Evolutionary conservation across 2,329 filamentous ascomycete genomes (phyloP), one percentile per base, ranked within the genome.

Genomic region (Celoporthe dispersa): DNA sequence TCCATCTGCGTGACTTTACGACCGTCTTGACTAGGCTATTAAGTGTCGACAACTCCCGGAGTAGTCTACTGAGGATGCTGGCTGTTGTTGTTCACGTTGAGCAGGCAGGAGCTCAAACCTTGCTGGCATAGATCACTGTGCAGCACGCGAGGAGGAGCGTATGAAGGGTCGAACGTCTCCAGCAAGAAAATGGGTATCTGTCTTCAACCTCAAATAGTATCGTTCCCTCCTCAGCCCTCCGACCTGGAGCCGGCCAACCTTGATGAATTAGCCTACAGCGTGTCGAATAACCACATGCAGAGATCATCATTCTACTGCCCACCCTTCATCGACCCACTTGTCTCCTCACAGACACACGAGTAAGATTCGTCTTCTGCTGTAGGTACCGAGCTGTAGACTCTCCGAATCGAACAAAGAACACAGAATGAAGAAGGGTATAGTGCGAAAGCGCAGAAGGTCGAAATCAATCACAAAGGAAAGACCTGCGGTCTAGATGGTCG

Each of bases 381-480:
- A n/a, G 44, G 22, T 19, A 2, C 14, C 57, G 14, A 22, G 33
- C 57, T 12, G 9, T 60, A 37, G 16, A 35, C 25, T 64, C 62
- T 51, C 25, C 41, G 22, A 60, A 12, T n/a, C 19, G 16, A 33
- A 48, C 1, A 37, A 37, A 44, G 60, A 63, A 41, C n/a, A 59
- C 37, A 66, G 22, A 48, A 48, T n/a, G 44, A 66, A 9, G 55
- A 66, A 60, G 64, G 64, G 64, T 66, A 66, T 66, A 66, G 35
- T 60, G 53, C 64, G 48, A 66, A 60, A 33, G 35, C 64, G 37
- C 28, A 59, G 9, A 33, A 48, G 62, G 25, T 48, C 41, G 62
- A 64, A 48, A 3, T 8, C 60, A 59, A 31, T 1, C 51, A 37
- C 33, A 57, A 55, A 37, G 2, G n/a, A 16, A 44, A 39, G 22